These are phyloP conservation scores for Chaetomium globosum DNA, from an alignment of 2,329 filamentous ascomycete species.

Conservation along the genomic window DNA sequence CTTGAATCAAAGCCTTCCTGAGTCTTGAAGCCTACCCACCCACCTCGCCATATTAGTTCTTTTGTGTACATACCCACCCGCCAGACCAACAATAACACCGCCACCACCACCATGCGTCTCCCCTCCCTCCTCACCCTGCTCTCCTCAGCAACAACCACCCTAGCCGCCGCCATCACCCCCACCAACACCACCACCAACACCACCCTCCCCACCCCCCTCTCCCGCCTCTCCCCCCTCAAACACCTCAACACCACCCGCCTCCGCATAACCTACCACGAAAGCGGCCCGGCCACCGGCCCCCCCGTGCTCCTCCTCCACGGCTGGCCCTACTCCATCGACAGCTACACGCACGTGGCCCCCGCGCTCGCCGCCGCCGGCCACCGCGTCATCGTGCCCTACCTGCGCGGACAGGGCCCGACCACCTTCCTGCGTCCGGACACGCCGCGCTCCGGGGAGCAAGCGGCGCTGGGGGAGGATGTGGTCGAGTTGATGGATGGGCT, in stretches of 20 bases:
- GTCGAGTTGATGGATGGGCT: conserved; percentile 11
- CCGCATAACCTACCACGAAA: conserved; percentile 10
- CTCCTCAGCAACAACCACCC: background rate
- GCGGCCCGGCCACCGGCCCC: background rate
- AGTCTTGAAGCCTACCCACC: background rate
- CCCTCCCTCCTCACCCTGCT: background rate
- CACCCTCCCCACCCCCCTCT: background rate
- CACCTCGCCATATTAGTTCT: background rate
- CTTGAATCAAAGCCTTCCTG: background rate
- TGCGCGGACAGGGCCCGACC: conserved; percentile 9
- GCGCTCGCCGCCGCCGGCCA: conserved; percentile 3
- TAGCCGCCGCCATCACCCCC: background rate
- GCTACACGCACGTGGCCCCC: conserved; percentile 2
- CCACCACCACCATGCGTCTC: background rate
- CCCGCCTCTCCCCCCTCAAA: conserved; percentile 2
- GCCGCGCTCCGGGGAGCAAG: conserved; percentile 4
- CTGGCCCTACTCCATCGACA: conserved; percentile 18
- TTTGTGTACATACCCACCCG: no score
- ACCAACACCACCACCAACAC: background rate
- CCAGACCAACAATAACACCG: background rate
- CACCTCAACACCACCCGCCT: conserved; percentile 12
- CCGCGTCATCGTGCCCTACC: conserved; percentile 13
- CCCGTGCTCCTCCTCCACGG: conserved; percentile 15
- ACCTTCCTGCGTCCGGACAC: conserved; percentile 8
- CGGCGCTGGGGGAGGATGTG: conserved; percentile 4